Conservation (phyloP, 2,329 filamentous ascomycete species). For the Ilyonectria destructans region DNA sequence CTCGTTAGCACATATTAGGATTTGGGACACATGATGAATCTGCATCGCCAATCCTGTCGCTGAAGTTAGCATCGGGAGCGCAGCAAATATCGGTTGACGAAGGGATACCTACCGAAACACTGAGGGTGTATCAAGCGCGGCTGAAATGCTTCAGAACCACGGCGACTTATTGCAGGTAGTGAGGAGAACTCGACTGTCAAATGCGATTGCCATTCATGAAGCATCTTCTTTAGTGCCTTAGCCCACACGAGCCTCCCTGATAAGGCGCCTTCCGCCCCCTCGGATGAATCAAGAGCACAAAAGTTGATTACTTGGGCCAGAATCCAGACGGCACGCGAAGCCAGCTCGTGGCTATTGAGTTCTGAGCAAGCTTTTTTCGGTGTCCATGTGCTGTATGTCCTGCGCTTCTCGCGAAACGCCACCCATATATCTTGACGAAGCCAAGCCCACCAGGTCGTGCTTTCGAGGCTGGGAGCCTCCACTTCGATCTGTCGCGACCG, state of each 20-base stretch:
- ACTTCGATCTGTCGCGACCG: conserved; percentile 75
- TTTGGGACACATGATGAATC: conserved; percentile 34
- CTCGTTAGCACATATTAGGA: conserved; percentile 56
- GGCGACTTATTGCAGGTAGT: conserved; percentile 53
- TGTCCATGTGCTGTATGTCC: conserved; percentile 72
- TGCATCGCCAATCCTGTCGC: conserved; percentile 35
- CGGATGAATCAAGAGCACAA: conserved; percentile 49
- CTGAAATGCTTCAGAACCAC: conserved; percentile 54
- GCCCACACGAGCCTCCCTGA: conserved; percentile 29
- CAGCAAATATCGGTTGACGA: background rate
- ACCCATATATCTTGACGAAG: conserved; percentile 78
- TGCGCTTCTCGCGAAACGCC: conserved; percentile 72
- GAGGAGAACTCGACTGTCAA: conserved; percentile 58
- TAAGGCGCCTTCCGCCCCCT: conserved; percentile 22
- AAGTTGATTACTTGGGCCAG: conserved; percentile 73
- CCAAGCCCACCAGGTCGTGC: conserved; percentile 78
- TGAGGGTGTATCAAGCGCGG: conserved; percentile 67
- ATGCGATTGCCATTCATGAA: conserved; percentile 53
- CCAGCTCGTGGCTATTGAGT: conserved; percentile 69
- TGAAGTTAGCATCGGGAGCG: background rate
- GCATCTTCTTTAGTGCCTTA: conserved; percentile 37
- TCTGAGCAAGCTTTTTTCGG: conserved; percentile 65
- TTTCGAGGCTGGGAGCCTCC: conserved; percentile 69
- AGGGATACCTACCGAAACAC: conserved; percentile 50
- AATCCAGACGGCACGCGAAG: conserved; percentile 68